phyloP scores from a whole-genome alignment of 257 asterid genomes.

The Rubia yunnanensis region DNA sequence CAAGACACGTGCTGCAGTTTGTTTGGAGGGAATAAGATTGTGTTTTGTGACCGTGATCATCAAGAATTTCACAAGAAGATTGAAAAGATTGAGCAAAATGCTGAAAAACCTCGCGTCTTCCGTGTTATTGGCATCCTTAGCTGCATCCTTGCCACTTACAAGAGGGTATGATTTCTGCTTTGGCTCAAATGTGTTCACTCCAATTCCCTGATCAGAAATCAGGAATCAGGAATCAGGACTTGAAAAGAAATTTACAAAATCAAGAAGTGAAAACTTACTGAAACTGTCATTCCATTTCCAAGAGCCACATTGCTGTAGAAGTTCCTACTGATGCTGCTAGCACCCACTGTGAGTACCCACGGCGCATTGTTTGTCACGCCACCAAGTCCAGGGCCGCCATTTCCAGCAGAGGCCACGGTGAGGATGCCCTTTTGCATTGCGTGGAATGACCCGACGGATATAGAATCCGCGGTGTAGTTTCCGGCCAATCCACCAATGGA shows the following conservation, averaged over 20 bases:
- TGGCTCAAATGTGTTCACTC: slow-evolving; percentile 56
- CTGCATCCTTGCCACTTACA: slow-evolving; percentile 53
- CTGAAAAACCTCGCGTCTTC: slow-evolving; percentile 40
- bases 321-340: slow-evolving; percentile 70
- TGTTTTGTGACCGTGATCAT: not conserved
- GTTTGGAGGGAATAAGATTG: not conserved
- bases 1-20: slow-evolving; percentile 37
- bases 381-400: slow-evolving; percentile 53
- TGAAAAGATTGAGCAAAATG: not conserved
- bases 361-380: slow-evolving; percentile 71
- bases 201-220: slow-evolving; percentile 51
- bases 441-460: slow-evolving; percentile 68
- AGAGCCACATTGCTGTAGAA: slow-evolving; percentile 52
- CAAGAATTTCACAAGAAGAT: not conserved
- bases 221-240: not conserved
- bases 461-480: slow-evolving; percentile 49
- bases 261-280: slow-evolving; percentile 56
- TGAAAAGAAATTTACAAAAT: no score
- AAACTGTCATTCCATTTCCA: slow-evolving; percentile 54
- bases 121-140: slow-evolving; percentile 40
- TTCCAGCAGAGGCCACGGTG: slow-evolving; percentile 83
- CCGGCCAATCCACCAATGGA: slow-evolving; percentile 65
- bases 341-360: slow-evolving; percentile 82
- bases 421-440: slow-evolving; percentile 76
- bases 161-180: slow-evolving; percentile 56